These are phyloP conservation scores for Steccherinum ochraceum DNA, from an alignment of 768 basidiomycete genomes.

Conservation along the genomic window DNA sequence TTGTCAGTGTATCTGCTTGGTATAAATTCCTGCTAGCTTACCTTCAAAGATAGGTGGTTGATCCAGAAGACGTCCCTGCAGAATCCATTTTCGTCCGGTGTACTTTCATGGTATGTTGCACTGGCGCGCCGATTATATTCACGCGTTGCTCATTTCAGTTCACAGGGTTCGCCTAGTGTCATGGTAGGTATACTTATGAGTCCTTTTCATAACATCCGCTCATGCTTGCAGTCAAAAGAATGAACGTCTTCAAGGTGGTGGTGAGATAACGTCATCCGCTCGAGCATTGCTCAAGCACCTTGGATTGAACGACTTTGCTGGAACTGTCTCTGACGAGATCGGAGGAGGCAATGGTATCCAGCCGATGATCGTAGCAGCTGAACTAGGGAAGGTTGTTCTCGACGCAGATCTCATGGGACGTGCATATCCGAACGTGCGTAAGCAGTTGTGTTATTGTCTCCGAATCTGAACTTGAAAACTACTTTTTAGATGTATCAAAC, in stretches of 20 bases:
- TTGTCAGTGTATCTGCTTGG: slow-evolving; percentile 9
- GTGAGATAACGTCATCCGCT: slow-evolving; percentile 17
- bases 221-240: slow-evolving; percentile 4
- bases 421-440: slow-evolving; percentile 24
- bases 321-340: slow-evolving; percentile 29
- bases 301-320: slow-evolving; percentile 15
- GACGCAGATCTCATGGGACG: slow-evolving; percentile 34
- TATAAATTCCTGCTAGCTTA: neutral
- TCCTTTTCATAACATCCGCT: too few relatives aligned
- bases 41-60: slow-evolving; percentile 13
- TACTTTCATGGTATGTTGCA: slow-evolving; percentile 18
- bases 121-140: too few relatives aligned
- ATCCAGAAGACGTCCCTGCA: slow-evolving; percentile 31
- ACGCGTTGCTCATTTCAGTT: too few relatives aligned
- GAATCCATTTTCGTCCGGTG: slow-evolving; percentile 29
- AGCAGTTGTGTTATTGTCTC: neutral
- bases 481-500: slow-evolving; percentile 23
- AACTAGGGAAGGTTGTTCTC: slow-evolving; percentile 23
- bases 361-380: slow-evolving; percentile 23
- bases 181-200: slow-evolving; percentile 13
- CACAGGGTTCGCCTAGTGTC: slow-evolving; percentile 22
- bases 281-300: slow-evolving; percentile 18
- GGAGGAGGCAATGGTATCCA: slow-evolving; percentile 35
- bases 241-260: slow-evolving; percentile 21
- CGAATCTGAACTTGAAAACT: too few relatives aligned